Evolutionary conservation across 768 basidiomycete genomes (phyloP), one percentile per base, ranked within the genome.

Genomic region (Leccinum uliginosum): DNA sequence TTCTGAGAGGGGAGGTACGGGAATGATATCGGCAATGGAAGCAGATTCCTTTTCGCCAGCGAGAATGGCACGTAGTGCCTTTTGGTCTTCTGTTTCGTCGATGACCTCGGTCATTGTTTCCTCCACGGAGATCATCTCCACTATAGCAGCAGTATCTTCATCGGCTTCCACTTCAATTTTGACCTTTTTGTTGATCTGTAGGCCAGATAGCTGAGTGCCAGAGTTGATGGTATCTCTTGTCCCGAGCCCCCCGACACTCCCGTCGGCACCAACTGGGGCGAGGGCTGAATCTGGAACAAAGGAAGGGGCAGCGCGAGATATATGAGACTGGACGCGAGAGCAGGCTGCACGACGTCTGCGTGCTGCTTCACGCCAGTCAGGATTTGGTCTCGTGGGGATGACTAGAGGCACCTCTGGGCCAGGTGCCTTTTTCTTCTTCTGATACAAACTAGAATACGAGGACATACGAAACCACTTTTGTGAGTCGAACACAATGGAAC

Each of bases 281-380:
- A 74, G 74, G 3, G 80, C 83, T 30, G 83, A 80, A 2, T 81
- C 78, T 2, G 93, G 93, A 9, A 92, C 76, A 64, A 83, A 93
- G 44, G 82, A 78, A 19, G 60, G 62, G 0, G 40, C 34, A 17
- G 55, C 35, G 24, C 58, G 68, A 5, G 60, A 46, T 40, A 53
- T 11, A 6, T 50, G 24, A 9, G 62, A 40, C 4, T 60, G 62
- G 23, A 53, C 14, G 0, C 69, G 61, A 11, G 64, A 29, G 19
- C 60, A 68, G 40, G 54, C 62, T 15, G 69, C 58, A 3, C 70
- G 71, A 8, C 89, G 78, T 67, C 83, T 86, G 43, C 87, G 79
- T 15, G 91, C 90, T 8, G 84, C 73, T 51, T 85, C 88, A 43
- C 92, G 78, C 96, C 96, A 99, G 68, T 99, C 95, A 26, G 84